These are phyloP conservation scores for Cymodocea nodosa DNA, from an alignment of 116 monocot genomes.

Conservation along the genomic window DNA sequence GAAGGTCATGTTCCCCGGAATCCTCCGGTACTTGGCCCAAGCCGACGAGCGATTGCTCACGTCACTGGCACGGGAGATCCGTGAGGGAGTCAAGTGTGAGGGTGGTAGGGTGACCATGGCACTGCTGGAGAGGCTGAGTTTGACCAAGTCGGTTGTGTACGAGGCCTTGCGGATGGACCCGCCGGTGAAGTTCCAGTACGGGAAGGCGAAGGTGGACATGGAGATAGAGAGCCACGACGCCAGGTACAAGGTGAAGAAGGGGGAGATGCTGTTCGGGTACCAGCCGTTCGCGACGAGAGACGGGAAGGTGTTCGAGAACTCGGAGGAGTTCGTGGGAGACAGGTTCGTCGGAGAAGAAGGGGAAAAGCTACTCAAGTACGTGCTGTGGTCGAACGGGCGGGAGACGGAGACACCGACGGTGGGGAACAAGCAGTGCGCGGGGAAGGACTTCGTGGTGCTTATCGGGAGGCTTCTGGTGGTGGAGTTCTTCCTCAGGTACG, in stretches of 20 bases:
- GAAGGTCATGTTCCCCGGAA: slow-evolving; percentile 35
- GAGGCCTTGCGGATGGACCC: slow-evolving; percentile 71
- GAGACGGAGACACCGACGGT: slow-evolving; percentile 59
- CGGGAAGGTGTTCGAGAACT: slow-evolving; percentile 27
- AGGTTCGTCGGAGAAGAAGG: slow-evolving; percentile 52
- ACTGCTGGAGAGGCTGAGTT: slow-evolving; percentile 53
- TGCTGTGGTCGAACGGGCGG: slow-evolving; percentile 73
- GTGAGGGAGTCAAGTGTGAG: slow-evolving; percentile 16
- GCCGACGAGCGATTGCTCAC: slow-evolving; percentile 22
- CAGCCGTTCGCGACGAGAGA: slow-evolving; percentile 50
- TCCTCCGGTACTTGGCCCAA: slow-evolving; percentile 28
- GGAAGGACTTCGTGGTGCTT: slow-evolving; percentile 59
- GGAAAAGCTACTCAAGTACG: slow-evolving; percentile 30
- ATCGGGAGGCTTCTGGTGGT: slow-evolving; percentile 46
- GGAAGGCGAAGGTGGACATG: slow-evolving; percentile 49
- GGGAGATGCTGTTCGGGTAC: slow-evolving; percentile 66
- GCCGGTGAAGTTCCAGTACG: slow-evolving; percentile 71
- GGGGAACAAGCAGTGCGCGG: slow-evolving; percentile 68
- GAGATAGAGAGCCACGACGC: slow-evolving; percentile 64
- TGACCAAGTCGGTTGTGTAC: slow-evolving; percentile 56
- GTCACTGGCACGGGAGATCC: slow-evolving; percentile 29
- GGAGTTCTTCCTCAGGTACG: slow-evolving; percentile 72
- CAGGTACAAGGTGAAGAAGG: slow-evolving; percentile 37
- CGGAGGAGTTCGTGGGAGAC: slow-evolving; percentile 33
- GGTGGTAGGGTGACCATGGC: slow-evolving; percentile 36